Evolutionary conservation across 345 rosid species (phyloP), one percentile per base, ranked within the genome.

Genomic region (Turritis glabra): DNA sequence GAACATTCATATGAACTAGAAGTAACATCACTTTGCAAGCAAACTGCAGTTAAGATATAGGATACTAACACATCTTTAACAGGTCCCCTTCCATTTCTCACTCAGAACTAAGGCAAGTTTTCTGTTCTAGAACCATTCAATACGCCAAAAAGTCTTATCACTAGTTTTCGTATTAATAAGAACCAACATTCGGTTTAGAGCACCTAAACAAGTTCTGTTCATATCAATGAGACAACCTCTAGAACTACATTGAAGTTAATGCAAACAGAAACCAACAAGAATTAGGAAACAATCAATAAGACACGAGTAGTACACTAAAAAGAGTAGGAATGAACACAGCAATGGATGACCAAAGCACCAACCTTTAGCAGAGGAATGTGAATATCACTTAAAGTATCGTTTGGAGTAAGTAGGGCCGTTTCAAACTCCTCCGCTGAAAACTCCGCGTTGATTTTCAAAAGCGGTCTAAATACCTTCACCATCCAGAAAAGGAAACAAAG

Each of bases 331-430:
- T 11, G 13, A 72, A 65, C 3, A 40, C 23, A 41, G 25, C 38
- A 55, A 41, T n/a, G 50, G 56, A 22, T 69, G 64, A 56, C 8
- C 6, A 69, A 80, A 82, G 79, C 69, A 79, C 88, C 67, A 80
- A 96, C 99, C 99, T 92, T 96, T 81, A 96, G 79, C 64, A 96
- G 79, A 70, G 99, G 99, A 80, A 90, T 92, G 53, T 96, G 99
- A 23, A 96, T 92, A 70, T 86, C 96, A 54, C 90, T 87, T 80
- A 96, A 80, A 73, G 99, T 96, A 70, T 90, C 90, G 80, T 96
- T 96, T 2, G 98, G 99, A 8, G 83, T 76, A 43, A 92, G 76
- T 81, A 96, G 68, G 23, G 99, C 97, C 30, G 99, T 92, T 70
- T 96, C 98, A 18, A 96, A 87, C 90, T 96, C 99, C 81, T 96